phyloP scores from a whole-genome alignment of 805 yeast species.

The Candida corydali region DNA sequence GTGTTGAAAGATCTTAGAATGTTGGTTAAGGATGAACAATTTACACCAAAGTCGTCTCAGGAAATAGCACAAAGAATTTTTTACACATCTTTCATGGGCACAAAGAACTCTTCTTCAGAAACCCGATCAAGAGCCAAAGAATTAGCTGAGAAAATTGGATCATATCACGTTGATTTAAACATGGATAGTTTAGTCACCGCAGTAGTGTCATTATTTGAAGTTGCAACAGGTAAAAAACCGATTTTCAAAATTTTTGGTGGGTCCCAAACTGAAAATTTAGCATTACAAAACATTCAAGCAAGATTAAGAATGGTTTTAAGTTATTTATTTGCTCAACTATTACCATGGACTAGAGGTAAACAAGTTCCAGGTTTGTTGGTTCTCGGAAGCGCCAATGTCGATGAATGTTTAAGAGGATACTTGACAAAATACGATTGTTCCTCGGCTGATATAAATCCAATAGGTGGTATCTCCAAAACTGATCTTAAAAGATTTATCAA shows the following conservation, averaged over 20 bases:
- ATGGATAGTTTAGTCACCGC: conserved; percentile 83
- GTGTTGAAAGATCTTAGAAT: conserved; percentile 74
- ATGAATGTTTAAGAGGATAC: conserved; percentile 93
- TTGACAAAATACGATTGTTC: conserved; percentile 96
- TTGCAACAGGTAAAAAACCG: conserved; percentile 88
- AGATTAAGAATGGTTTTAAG: conserved; percentile 92
- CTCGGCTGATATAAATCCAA: conserved; percentile 95
- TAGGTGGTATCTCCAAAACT: conserved; percentile 96
- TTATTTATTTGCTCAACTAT: conserved; percentile 85
- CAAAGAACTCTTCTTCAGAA: conserved; percentile 84
- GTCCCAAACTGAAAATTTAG: conserved; percentile 82
- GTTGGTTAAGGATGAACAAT: conserved; percentile 55
- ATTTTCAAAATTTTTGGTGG: conserved; percentile 93
- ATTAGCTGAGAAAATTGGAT: conserved; percentile 71
- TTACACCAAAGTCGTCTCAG: conserved; percentile 69
- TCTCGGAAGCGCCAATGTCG: conserved; percentile 94
- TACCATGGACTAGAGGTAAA: conserved; percentile 89
- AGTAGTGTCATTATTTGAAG: conserved; percentile 71
- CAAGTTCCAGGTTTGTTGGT: conserved; percentile 77
- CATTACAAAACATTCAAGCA: conserved; percentile 95
- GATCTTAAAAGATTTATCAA: conserved; percentile 83
- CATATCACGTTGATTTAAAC: conserved; percentile 87
- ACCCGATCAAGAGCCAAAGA: conserved; percentile 80
- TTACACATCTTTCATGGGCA: conserved; percentile 95
- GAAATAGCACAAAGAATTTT: conserved; percentile 75